Evolutionary conservation across 176 grass and related monocot genomes (phyloP).

Genomic region (Ampelocalamus luodianensis): DNA sequence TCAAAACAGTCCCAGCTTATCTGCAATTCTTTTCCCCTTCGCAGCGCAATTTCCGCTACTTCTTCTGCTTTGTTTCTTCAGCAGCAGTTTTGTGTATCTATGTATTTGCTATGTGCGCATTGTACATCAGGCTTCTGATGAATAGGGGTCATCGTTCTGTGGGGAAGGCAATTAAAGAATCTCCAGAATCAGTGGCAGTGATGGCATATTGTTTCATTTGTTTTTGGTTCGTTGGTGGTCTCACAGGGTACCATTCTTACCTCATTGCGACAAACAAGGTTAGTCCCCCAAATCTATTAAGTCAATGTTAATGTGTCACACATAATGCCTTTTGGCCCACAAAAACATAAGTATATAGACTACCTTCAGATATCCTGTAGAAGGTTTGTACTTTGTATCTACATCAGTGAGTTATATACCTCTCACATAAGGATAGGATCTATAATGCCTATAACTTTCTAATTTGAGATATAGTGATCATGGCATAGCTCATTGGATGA

Average conservation of each 20-base stretch:
- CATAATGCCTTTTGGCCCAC: neutral
- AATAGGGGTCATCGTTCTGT: constrained; percentile 59
- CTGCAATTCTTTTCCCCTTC: constrained; percentile 18
- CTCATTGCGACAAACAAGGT: constrained; percentile 77
- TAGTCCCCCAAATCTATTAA: constrained; percentile 3
- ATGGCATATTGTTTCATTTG: constrained; percentile 87
- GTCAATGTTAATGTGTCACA: neutral
- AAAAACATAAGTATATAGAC: too few relatives aligned
- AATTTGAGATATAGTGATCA: constrained; percentile 28
- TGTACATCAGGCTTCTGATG: constrained; percentile 77
- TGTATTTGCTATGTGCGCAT: constrained; percentile 75
- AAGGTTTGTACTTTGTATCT: neutral
- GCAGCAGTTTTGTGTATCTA: constrained; percentile 70
- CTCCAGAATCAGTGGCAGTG: constrained; percentile 67
- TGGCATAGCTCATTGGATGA: constrained; percentile 6
- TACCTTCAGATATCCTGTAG: too few relatives aligned
- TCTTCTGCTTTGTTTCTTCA: constrained; percentile 76
- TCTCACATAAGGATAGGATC: neutral
- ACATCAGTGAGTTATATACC: neutral
- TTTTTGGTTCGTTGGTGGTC: constrained; percentile 79
- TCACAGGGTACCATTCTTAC: constrained; percentile 79
- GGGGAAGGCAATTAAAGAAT: constrained; percentile 63
- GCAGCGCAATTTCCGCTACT: constrained; percentile 78
- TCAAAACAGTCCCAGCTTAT: constrained; percentile 27
- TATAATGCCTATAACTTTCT: neutral